Base-by-base conservation (phyloP, 495 filamentous ascomycete genomes). In the Tuber brumale region DNA sequence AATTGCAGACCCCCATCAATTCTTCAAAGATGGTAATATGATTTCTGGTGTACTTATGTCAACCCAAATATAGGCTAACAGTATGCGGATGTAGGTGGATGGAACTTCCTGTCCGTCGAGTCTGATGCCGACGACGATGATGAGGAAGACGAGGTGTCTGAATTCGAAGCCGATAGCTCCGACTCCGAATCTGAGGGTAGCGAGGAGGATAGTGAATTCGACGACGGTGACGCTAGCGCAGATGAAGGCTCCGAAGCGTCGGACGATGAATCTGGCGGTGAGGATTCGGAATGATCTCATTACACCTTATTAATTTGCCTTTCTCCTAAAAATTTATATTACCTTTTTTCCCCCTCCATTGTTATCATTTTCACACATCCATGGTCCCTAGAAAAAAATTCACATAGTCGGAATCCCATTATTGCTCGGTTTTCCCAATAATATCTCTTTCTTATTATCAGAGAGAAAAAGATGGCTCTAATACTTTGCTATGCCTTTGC, bases 51-150 rank as follows among this genome's bases (percentile, higher is more conserved):
- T 44, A 21, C 35, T 12, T n/a, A 14, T 37, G 42, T 72, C 4
- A 18, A 18, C n/a, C 43, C 8, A 31, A 9, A 9, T 10, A 6
- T 71, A 21, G 61, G 43, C 77, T 80, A 46, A 80, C 74, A 72
- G 31, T 79, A 16, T 35, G 23, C 44, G 45, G 66, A 75, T 70
- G 71, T 71, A 80, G 78, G 78, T 42, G 96, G 96, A 39, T 99
- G 96, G 96, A 91, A 90, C 21, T 97, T 98, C 89, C 84, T 99
- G 74, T 89, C 90, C 44, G 91, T 91, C 74, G 95, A 97, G 61
- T 93, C 91, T 2, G 96, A 98, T 79, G 92, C 91, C 6, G 94
- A 97, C 70, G 94, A 89, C 72, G 89, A 86, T 0, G 90, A 90
- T 0, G 90, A 92, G 27, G 92, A 95, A 81, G 90, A 92, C 74